These are phyloP conservation scores for Cordyceps pruinosa DNA, from an alignment of 2,329 filamentous ascomycete genomes.

Conservation along the genomic window DNA sequence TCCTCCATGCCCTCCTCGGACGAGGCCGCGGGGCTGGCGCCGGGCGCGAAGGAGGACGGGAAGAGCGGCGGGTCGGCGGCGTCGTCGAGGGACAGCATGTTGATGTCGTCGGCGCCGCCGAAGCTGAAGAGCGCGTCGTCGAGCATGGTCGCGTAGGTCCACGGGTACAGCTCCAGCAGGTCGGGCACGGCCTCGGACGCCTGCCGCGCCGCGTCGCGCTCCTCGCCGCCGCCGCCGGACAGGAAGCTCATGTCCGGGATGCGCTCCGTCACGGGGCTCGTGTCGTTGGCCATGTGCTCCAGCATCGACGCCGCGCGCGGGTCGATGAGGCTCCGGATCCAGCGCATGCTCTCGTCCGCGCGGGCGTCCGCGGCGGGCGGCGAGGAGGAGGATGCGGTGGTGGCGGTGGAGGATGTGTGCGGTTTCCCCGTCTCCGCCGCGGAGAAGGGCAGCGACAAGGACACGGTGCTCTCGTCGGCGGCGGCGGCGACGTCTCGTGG, in stretches of 20 bases:
- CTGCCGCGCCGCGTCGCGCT: background rate
- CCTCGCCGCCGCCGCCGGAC: background rate
- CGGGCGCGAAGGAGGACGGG: background rate
- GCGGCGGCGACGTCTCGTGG: background rate
- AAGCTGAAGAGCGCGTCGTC: slow-evolving; percentile 9
- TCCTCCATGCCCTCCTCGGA: background rate
- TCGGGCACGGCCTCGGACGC: background rate
- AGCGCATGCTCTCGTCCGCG: slow-evolving; percentile 14
- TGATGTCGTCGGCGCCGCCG: background rate
- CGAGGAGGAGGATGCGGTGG: background rate
- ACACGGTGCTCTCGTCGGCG: background rate
- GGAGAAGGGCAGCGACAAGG: background rate
- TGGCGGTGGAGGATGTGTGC: background rate
- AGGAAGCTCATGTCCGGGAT: slow-evolving; percentile 10
- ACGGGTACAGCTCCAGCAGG: slow-evolving; percentile 13
- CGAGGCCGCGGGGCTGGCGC: background rate
- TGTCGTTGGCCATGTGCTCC: slow-evolving; percentile 15
- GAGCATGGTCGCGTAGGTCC: slow-evolving; percentile 12
- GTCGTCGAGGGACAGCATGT: slow-evolving; percentile 6
- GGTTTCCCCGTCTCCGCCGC: background rate
- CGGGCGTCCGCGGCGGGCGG: background rate
- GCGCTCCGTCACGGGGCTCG: background rate
- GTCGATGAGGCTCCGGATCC: slow-evolving; percentile 21
- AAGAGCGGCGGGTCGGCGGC: background rate
- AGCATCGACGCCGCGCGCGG: slow-evolving; percentile 21